Evolutionary conservation across 345 rosid species (phyloP).

Genomic region (Populus tremula): DNA sequence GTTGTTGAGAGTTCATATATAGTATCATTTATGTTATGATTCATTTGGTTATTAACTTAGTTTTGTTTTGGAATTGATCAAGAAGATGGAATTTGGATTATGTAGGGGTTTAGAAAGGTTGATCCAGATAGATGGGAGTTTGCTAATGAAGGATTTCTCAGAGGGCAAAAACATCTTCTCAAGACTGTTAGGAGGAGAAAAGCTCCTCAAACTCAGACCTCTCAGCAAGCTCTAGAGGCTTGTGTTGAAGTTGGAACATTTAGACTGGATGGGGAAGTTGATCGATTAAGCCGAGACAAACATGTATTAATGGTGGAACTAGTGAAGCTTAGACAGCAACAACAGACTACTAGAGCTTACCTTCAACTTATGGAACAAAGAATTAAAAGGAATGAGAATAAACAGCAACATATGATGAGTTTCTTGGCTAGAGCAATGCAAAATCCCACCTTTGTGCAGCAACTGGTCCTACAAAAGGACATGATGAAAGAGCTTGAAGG

Average conservation of each 20-base stretch:
- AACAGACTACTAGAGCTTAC: slow-evolving; percentile 48
- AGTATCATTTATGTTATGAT: background rate
- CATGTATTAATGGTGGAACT: slow-evolving; percentile 60
- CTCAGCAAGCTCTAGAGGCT: slow-evolving; percentile 46
- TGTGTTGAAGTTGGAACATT: slow-evolving; percentile 68
- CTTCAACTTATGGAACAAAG: slow-evolving; percentile 53
- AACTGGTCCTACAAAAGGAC: slow-evolving; percentile 46
- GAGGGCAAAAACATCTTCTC: slow-evolving; percentile 67
- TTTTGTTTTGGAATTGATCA: slow-evolving; percentile 13
- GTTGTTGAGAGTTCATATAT: background rate
- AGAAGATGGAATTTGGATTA: slow-evolving; percentile 24
- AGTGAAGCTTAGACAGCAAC: slow-evolving; percentile 62
- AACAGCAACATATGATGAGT: slow-evolving; percentile 66
- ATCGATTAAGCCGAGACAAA: slow-evolving; percentile 54
- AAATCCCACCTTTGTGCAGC: slow-evolving; percentile 61
- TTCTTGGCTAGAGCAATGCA: slow-evolving; percentile 72
- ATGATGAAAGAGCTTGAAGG: slow-evolving; percentile 56
- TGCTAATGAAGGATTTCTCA: slow-evolving; percentile 68
- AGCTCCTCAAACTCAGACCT: slow-evolving; percentile 32
- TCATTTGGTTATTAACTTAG: background rate
- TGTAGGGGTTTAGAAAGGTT: slow-evolving; percentile 92
- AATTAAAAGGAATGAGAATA: slow-evolving; percentile 51
- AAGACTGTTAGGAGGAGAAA: slow-evolving; percentile 61
- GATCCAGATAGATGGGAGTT: slow-evolving; percentile 96
- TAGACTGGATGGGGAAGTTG: slow-evolving; percentile 60